phyloP scores from a whole-genome alignment of 805 yeast genomes.

The Ogataea polymorpha region DNA sequence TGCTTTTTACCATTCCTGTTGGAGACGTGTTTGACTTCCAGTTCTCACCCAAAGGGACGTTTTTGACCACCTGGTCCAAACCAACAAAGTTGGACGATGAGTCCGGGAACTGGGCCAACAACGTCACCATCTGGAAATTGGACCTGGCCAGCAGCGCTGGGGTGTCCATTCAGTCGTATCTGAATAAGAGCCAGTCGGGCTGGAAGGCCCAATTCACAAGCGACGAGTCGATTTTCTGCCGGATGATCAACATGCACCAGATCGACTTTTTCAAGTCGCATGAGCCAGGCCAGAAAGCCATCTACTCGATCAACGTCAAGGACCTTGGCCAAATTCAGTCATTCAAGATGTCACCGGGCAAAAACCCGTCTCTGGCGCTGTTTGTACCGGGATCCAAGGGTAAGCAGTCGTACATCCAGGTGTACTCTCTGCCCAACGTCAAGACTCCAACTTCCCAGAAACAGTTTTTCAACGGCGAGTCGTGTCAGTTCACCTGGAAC shows the following conservation, averaged over 20 bases:
- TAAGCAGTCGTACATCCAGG: slow-evolving; percentile 83
- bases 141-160: slow-evolving; percentile 17
- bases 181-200: slow-evolving; percentile 79
- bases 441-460: slow-evolving; percentile 78
- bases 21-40: slow-evolving; percentile 75
- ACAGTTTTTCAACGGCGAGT: slow-evolving; percentile 92
- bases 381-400: slow-evolving; percentile 85
- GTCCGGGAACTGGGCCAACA: slow-evolving; percentile 71
- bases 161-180: slow-evolving; percentile 45
- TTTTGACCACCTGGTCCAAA: slow-evolving; percentile 84
- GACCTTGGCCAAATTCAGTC: slow-evolving; percentile 44
- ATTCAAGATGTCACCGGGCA: slow-evolving; percentile 80
- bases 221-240: slow-evolving; percentile 72
- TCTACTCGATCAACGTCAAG: slow-evolving; percentile 55
- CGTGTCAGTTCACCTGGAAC: slow-evolving; percentile 92
- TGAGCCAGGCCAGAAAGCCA: slow-evolving; percentile 46
- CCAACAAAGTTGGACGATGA: slow-evolving; percentile 64
- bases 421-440: slow-evolving; percentile 76
- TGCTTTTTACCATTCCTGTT: slow-evolving; percentile 47
- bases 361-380: slow-evolving; percentile 84
- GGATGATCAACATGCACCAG: slow-evolving; percentile 49
- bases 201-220: slow-evolving; percentile 91
- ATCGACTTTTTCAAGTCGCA: slow-evolving; percentile 62
- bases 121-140: slow-evolving; percentile 74
- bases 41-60: slow-evolving; percentile 87